Evolutionary conservation across 768 basidiomycete species (phyloP).

Genomic region (Candolleomyces eurysporus): DNA sequence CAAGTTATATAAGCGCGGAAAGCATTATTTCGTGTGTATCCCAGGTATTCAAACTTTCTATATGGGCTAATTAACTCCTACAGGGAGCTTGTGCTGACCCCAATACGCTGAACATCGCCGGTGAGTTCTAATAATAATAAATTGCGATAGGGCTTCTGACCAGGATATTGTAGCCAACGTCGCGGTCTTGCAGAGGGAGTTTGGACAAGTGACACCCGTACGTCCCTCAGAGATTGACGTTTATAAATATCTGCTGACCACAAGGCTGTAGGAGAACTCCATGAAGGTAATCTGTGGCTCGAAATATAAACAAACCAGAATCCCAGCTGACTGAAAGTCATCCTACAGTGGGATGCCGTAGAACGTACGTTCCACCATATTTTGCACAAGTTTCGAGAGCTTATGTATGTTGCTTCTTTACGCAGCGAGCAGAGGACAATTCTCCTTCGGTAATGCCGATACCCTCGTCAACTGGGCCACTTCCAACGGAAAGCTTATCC

Average conservation of each 20-base stretch:
- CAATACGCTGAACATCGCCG: conserved; percentile 28
- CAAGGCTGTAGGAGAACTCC: conserved; percentile 34
- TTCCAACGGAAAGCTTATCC: conserved; percentile 36
- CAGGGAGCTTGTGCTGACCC: conserved; percentile 25
- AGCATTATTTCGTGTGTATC: conserved; percentile 30
- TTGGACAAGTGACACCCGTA: conserved; percentile 38
- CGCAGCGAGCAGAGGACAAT: conserved; percentile 27
- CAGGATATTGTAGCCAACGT: conserved; percentile 22
- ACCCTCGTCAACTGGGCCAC: conserved; percentile 38
- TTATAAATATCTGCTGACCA: neutral
- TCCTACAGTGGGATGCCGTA: conserved; percentile 35
- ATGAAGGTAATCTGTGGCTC: conserved; percentile 31
- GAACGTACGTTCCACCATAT: conserved; percentile 24
- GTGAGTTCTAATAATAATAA: conserved; percentile 10
- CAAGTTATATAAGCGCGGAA: conserved; percentile 26
- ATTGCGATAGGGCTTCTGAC: too few species aligned
- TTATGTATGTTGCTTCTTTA: neutral
- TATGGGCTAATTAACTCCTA: neutral
- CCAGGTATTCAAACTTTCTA: neutral
- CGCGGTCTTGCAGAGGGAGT: conserved; percentile 31
- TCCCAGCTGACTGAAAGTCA: too few species aligned
- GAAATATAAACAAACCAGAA: too few species aligned
- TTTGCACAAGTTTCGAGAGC: too few species aligned
- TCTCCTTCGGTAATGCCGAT: conserved; percentile 33
- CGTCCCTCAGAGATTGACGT: neutral